Base-by-base conservation (phyloP, 352 stramenopile species). In the Pythium rhizo-oryzae region DNA sequence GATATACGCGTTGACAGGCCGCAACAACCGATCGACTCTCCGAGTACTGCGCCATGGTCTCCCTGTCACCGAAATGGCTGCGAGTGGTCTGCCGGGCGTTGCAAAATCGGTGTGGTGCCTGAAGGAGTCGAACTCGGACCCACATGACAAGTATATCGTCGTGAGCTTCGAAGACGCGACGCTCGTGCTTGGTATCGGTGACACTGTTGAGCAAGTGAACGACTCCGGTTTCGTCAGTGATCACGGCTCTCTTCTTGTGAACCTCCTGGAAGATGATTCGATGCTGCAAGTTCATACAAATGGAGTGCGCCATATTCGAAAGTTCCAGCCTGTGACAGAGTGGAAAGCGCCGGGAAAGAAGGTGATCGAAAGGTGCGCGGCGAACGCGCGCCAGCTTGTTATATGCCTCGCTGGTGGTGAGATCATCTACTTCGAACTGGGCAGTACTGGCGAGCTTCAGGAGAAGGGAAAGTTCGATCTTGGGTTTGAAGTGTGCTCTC, bases 81-180 rank as follows among this genome's bases (percentile, higher is more conserved):
- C 97, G 2, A 98, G 94, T 69, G 91, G 96, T 25, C 77, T 99
- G 13, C 97, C 97, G 4, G 97, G 97, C 57, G 86, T 98, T 43
- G 97, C 98, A 13, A 97, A 97, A 67, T 89, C 87, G 1, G 95
- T 99, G 12, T 99, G 96, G 84, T 99, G 96, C 21, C 77, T 99
- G 50, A 93, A 97, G 50, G 91, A 97, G 52, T 93, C 84, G 12
- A 91, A 91, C 55, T 67, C 76, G 19, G 84, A 93, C 62, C 66
- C 74, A 13, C 79, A 84, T 41, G 86, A 93, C 70, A 93, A 93
- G 71, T 99, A 98, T 74, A 99, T 99, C 73, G 95, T 99, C 16
- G 97, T 99, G n/a, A 99, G 93, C 53, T 99, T 99, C 81, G 96
- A 97, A 67, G 98, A 99, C 72, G 97, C 97, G 44, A 99, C 98